Evolutionary conservation across 129 eudicot genomes (phyloP).

Genomic region (Dittrichia graveolens): DNA sequence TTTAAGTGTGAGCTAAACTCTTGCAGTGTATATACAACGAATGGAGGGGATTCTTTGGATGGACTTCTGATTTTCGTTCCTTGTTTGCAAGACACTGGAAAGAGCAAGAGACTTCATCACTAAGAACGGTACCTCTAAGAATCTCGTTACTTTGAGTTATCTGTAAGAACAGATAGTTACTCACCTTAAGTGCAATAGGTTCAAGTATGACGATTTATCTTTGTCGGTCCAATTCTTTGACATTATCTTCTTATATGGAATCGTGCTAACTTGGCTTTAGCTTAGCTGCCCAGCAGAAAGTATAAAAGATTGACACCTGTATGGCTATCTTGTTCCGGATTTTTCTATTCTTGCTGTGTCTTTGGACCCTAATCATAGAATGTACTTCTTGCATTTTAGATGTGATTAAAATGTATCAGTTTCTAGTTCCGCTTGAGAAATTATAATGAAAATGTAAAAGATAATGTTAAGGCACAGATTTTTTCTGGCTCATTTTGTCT

Average conservation of each 20-base stretch:
- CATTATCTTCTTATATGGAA: neutral
- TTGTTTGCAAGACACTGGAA: conserved; percentile 61
- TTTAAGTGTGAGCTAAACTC: conserved; percentile 12
- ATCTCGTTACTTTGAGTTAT: conserved; percentile 4
- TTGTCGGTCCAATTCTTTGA: neutral
- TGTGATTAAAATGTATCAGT: conserved; percentile 14
- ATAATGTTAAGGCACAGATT: conserved; percentile 11
- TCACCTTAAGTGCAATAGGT: neutral
- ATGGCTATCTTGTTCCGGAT: too few relatives aligned
- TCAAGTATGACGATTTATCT: neutral
- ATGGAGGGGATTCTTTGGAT: conserved; percentile 78
- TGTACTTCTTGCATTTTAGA: neutral
- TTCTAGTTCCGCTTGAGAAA: neutral
- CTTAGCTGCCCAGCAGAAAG: conserved; percentile 10
- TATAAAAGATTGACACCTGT: neutral
- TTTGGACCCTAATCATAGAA: neutral
- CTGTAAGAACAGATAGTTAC: neutral
- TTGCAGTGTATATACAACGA: conserved; percentile 85
- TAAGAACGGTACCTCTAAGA: conserved; percentile 61
- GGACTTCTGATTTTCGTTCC: conserved; percentile 77
- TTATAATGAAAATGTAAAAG: neutral
- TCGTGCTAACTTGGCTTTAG: conserved; percentile 1
- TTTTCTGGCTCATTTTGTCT: neutral
- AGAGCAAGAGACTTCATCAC: conserved; percentile 57
- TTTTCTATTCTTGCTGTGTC: neutral